Conservation (phyloP, 768 basidiomycete species). For the Boletus subparvulus region DNA sequence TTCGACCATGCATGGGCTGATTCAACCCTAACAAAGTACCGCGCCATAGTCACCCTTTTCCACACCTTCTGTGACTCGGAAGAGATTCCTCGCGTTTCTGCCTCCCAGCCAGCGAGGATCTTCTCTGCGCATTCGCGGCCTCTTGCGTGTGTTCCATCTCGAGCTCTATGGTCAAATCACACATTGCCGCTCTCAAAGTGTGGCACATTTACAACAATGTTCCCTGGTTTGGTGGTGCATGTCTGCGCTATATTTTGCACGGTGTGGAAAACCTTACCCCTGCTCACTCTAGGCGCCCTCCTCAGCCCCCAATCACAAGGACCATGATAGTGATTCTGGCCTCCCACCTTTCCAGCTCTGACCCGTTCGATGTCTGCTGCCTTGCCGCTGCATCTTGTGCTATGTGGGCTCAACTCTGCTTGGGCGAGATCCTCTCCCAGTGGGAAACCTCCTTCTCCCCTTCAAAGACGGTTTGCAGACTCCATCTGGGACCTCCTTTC, state of each 20-base stretch:
- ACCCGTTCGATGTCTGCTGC: neutral
- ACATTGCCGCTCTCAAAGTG: neutral
- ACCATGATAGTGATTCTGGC: conserved; percentile 19
- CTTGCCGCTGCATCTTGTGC: neutral
- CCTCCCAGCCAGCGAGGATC: neutral
- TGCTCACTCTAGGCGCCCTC: neutral
- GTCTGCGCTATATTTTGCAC: neutral
- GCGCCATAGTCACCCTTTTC: no score
- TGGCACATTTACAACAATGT: neutral
- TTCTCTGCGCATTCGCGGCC: neutral
- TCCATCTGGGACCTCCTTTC: neutral
- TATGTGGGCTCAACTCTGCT: neutral
- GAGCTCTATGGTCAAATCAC: neutral
- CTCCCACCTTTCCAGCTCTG: rapidly evolving
- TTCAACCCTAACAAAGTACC: no score
- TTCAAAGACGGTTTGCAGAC: rapidly evolving
- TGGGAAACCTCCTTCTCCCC: neutral
- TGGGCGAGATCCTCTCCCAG: neutral
- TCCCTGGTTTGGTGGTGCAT: neutral
- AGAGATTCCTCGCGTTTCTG: no score
- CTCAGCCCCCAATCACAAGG: conserved; percentile 19
- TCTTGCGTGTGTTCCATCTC: neutral
- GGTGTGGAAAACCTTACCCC: neutral
- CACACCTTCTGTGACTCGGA: no score
- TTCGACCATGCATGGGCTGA: neutral